Evolutionary conservation across 768 basidiomycete genomes (phyloP).

Genomic region (Saitozyma podzolica): DNA sequence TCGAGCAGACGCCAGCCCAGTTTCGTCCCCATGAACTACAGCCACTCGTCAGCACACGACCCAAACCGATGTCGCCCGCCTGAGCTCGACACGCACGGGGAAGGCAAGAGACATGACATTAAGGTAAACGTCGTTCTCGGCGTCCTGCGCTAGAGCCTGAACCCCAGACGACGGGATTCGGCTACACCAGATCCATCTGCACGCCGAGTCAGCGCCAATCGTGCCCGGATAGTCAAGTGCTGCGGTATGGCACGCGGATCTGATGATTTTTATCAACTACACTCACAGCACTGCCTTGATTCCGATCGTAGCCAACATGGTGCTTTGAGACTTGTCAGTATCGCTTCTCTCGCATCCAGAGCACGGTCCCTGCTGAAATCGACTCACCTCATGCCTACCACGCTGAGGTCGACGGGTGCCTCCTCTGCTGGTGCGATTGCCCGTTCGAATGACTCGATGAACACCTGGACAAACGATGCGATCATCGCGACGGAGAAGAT

Average conservation of each 20-base stretch:
- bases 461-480: slow-evolving; percentile 52
- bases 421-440: slow-evolving; percentile 31
- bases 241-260: background rate
- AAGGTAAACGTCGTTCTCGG: slow-evolving; percentile 55
- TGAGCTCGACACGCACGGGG: slow-evolving; percentile 34
- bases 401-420: slow-evolving; percentile 36
- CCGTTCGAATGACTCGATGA: slow-evolving; percentile 54
- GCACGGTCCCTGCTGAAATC: too few species aligned
- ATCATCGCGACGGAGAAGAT: slow-evolving; percentile 56
- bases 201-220: background rate
- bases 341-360: background rate
- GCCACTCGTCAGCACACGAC: background rate
- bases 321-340: slow-evolving; percentile 17
- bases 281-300: slow-evolving; percentile 50
- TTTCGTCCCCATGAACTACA: slow-evolving; percentile 41
- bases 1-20: slow-evolving; percentile 51
- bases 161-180: slow-evolving; percentile 49
- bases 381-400: slow-evolving; percentile 46
- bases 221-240: background rate
- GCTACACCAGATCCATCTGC: slow-evolving; percentile 50
- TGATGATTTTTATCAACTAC: background rate
- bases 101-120: slow-evolving; percentile 55
- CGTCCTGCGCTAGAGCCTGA: slow-evolving; percentile 55
- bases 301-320: slow-evolving; percentile 54
- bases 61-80: background rate